These are phyloP conservation scores for Wickerhamiella hasegawae DNA, from an alignment of 805 yeast genomes.

Conservation along the genomic window DNA sequence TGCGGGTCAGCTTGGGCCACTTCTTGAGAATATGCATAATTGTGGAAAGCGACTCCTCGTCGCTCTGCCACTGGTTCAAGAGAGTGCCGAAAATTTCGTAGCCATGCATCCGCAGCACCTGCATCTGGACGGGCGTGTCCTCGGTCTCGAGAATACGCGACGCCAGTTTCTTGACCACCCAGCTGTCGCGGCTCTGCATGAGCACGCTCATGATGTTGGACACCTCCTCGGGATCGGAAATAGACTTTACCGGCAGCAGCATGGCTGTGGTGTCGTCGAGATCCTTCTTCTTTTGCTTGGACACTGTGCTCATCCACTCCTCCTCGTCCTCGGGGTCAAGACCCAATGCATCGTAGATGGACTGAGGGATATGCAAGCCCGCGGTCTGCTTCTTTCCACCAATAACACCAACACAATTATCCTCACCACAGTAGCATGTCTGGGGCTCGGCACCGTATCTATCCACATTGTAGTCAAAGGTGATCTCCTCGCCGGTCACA, in stretches of 20 bases:
- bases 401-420: conserved; percentile 80
- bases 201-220: conserved; percentile 67
- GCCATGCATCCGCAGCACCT: conserved; percentile 70
- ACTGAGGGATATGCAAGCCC: conserved; percentile 72
- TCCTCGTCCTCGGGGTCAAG: conserved; percentile 48
- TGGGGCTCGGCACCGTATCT: conserved; percentile 92
- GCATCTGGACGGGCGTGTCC: conserved; percentile 34
- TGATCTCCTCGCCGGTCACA: conserved; percentile 68
- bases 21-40: conserved; percentile 40
- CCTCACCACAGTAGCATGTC: conserved; percentile 85
- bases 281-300: conserved; percentile 35
- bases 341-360: conserved; percentile 73
- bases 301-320: conserved; percentile 22
- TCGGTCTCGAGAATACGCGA: conserved; percentile 45
- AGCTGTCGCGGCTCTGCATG: conserved; percentile 55
- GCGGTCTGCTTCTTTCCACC: conserved; percentile 98
- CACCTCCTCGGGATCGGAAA: conserved; percentile 38
- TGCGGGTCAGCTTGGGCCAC: conserved; percentile 65
- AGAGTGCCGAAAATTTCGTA: conserved; percentile 59
- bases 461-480: conserved; percentile 88
- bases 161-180: conserved; percentile 49
- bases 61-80: conserved; percentile 27
- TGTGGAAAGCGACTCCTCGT: conserved; percentile 28
- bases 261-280: conserved; percentile 27
- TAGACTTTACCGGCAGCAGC: conserved; percentile 36